Base-by-base conservation (phyloP, 495 filamentous ascomycete genomes). In the Hamigera avellanea region DNA sequence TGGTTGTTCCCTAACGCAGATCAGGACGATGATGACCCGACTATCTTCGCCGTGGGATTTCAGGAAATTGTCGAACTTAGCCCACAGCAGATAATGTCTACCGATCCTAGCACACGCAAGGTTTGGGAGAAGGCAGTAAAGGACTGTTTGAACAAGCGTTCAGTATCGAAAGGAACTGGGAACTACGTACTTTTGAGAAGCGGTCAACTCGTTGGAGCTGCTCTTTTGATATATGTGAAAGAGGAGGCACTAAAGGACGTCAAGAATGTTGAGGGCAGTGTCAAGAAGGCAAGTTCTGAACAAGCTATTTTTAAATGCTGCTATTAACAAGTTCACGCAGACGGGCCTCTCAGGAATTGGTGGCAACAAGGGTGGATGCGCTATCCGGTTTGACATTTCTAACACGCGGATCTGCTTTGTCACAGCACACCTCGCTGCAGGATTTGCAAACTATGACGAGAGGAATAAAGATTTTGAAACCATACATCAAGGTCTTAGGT, bases 31-130 rank as follows among this genome's bases (percentile, higher is more conserved):
- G 54, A 60, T 17, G 52, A 57, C 30, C 61, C 64, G 6, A 43
- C 39, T 3, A 81, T 99, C 23, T 74, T 93, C 34, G 87, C 77
- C 7, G 76, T 95, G 19, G 91, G 86, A 0, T 96, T 99, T 46
- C 91, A 99, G 48, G 91, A 99, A 61, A 96, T 99, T 36, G 93
- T 99, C 12, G 80, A 89, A 50, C 68, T 99, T 10, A 94, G 85
- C 48, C 89, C 93, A 13, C 89, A 96, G 55, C 93, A 99, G 50
- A 96, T 99, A 49, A 96, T 99, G 87, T 93, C 91, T 36, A 95
- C 87, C 26, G 88, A 96, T 64, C 91, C 93, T 15, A 73, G 72
- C 7, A 75, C 83, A 38, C 80, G 88, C 35, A 79, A 87, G 49
- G 61, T 72, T 14, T 99, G 91, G 91, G 89, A 99, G 55, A 56